Percentiles rank a stretch among this genome's conserved stretches.
These are phyloP conservation scores for Boehmeria nivea DNA, from an alignment of 306 rosid species.

Conservation along the genomic window DNA sequence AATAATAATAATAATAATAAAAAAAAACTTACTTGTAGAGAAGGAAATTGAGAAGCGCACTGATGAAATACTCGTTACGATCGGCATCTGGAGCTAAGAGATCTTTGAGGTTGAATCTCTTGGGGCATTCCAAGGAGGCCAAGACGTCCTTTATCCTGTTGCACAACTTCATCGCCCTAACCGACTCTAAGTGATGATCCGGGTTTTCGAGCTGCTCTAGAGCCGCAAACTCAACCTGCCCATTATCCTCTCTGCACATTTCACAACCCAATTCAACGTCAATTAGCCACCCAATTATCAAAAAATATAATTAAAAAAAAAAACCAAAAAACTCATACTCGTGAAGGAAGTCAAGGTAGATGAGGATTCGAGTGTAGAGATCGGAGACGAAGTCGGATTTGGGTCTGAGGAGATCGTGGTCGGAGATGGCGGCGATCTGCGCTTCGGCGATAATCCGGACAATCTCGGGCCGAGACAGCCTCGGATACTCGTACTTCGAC, in stretches of 20 bases:
- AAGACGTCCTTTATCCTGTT: slow-evolving; percentile 49
- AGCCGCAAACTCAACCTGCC: slow-evolving; percentile 65
- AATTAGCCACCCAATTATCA: too few relatives aligned
- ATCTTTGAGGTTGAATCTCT: slow-evolving; percentile 55
- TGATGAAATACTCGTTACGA: slow-evolving; percentile 55
- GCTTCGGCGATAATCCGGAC: slow-evolving; percentile 25
- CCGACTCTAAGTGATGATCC: slow-evolving; percentile 47
- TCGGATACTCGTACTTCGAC: slow-evolving; percentile 69
- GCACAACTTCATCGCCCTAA: slow-evolving; percentile 33
- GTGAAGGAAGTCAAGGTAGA: slow-evolving; percentile 41
- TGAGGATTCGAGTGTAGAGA: slow-evolving; percentile 54
- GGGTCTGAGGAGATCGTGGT: slow-evolving; percentile 49
- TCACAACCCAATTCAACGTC: too few relatives aligned
- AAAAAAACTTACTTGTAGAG: slow-evolving; percentile 44
- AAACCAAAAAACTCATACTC: slow-evolving; percentile 30
- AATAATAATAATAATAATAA: neutral
- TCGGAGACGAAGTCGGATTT: slow-evolving; percentile 42
- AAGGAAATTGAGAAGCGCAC: slow-evolving; percentile 65
- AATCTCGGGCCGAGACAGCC: slow-evolving; percentile 49
- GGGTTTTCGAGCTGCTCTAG: slow-evolving; percentile 75
- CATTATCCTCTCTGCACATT: slow-evolving; percentile 56
- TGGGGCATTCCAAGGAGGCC: slow-evolving; percentile 46
- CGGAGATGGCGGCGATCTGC: slow-evolving; percentile 53
- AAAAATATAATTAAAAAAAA: neutral
- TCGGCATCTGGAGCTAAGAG: slow-evolving; percentile 50